These are phyloP conservation scores for Chaetomium cochliodes DNA, from an alignment of 495 filamentous ascomycete species.

Conservation along the genomic window DNA sequence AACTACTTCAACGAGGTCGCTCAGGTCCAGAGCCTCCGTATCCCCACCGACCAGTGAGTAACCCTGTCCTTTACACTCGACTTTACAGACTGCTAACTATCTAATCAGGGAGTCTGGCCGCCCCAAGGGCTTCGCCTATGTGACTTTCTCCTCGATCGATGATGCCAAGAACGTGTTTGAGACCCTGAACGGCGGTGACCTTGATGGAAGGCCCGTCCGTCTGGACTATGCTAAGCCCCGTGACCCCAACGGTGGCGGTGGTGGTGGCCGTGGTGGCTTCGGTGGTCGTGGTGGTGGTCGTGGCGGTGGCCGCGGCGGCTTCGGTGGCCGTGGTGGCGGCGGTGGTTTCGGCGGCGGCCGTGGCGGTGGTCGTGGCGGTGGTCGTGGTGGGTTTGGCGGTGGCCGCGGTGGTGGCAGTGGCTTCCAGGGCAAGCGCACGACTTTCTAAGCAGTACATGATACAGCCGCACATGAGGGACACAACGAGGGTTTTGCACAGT, in stretches of 20 bases:
- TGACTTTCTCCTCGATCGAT: conserved; percentile 78
- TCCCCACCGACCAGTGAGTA: conserved; percentile 79
- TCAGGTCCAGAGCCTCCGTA: conserved; percentile 71
- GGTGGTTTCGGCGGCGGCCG: conserved; percentile 38
- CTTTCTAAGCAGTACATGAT: conserved; percentile 59
- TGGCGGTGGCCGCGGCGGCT: conserved; percentile 53
- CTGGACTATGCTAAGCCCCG: conserved; percentile 87
- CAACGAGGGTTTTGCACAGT: conserved; percentile 43
- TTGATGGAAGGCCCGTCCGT: conserved; percentile 75
- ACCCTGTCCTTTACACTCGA: background rate
- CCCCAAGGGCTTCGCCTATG: conserved; percentile 94
- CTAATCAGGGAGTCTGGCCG: conserved; percentile 67
- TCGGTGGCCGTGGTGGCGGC: conserved; percentile 48
- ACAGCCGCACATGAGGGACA: conserved; percentile 40
- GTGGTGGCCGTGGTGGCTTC: conserved; percentile 48
- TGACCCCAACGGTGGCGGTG: conserved; percentile 56
- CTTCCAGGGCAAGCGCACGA: conserved; percentile 89
- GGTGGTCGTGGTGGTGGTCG: conserved; percentile 53
- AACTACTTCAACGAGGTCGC: conserved; percentile 73
- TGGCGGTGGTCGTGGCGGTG: conserved; percentile 47
- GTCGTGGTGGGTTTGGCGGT: conserved; percentile 37
- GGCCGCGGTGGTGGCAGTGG: conserved; percentile 51
- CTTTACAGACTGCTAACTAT: conserved; percentile 39
- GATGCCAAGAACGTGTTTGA: conserved; percentile 78
- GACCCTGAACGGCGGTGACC: conserved; percentile 68